phyloP scores from a whole-genome alignment of 805 yeast species.

The Wickerhamomyces queroliae region DNA sequence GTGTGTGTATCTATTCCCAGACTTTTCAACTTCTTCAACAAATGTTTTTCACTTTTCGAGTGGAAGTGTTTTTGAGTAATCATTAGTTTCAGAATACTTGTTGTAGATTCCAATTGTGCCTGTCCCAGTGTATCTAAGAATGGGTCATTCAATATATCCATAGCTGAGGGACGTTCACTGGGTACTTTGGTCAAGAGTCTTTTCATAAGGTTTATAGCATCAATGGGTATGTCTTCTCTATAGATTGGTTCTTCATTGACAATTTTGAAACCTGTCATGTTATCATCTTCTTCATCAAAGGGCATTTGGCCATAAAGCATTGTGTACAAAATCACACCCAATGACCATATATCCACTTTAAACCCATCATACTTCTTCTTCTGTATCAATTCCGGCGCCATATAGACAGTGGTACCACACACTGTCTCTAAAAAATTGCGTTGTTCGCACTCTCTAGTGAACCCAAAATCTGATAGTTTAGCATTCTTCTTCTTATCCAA shows the following conservation, averaged over 20 bases:
- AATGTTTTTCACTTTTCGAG: conserved; percentile 54
- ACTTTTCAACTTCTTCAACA: conserved; percentile 53
- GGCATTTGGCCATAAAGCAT: conserved; percentile 86
- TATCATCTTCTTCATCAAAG: conserved; percentile 76
- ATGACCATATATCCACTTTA: conserved; percentile 84
- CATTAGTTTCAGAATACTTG: conserved; percentile 29
- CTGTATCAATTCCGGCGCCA: conserved; percentile 89
- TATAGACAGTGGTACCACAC: conserved; percentile 92
- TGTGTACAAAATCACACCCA: conserved; percentile 85
- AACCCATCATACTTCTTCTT: conserved; percentile 71
- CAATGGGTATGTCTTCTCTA: conserved; percentile 38
- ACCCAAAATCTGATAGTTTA: conserved; percentile 90
- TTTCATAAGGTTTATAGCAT: conserved; percentile 45
- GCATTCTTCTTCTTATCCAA: conserved; percentile 51
- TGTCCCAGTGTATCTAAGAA: conserved; percentile 42
- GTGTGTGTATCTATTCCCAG: conserved; percentile 60
- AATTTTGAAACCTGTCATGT: conserved; percentile 53
- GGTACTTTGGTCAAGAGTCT: conserved; percentile 65
- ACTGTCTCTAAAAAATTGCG: conserved; percentile 65
- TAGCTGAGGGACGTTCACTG: conserved; percentile 48
- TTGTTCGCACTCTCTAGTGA: conserved; percentile 69
- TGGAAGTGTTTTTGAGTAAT: conserved; percentile 40
- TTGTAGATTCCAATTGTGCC: conserved; percentile 33
- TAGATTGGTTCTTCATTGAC: conserved; percentile 60
- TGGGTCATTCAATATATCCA: conserved; percentile 45